phyloP scores from a whole-genome alignment of 192 early-diverging fungal species.

The Coemansia sp. region DNA sequence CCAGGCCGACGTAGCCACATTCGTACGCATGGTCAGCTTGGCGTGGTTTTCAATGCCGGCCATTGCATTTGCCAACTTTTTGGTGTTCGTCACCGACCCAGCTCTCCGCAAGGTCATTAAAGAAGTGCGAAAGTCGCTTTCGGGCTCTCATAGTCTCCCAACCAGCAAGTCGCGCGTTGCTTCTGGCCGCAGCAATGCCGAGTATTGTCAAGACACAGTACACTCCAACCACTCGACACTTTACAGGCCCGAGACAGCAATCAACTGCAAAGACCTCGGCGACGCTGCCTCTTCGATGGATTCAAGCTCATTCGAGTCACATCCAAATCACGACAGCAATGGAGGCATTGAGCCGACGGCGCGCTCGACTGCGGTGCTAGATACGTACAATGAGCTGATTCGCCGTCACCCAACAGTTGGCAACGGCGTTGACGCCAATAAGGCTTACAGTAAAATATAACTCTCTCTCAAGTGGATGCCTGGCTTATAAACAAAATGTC shows the following conservation, averaged over 20 bases:
- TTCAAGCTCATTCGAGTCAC: conserved; percentile 9
- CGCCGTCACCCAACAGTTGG: conserved; percentile 27
- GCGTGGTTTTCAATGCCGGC: conserved; percentile 22
- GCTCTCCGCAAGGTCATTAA: conserved; percentile 21
- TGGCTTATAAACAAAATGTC: background rate
- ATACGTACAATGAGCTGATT: conserved; percentile 17
- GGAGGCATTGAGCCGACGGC: background rate
- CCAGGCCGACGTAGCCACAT: conserved; percentile 11
- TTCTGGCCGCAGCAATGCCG: background rate
- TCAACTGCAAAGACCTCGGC: background rate
- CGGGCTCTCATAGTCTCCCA: background rate
- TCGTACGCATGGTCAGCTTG: conserved; percentile 9
- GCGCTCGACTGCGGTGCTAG: conserved; percentile 10
- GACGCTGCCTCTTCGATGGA: background rate
- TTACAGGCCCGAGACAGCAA: background rate
- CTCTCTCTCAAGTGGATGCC: background rate
- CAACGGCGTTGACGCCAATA: conserved; percentile 20
- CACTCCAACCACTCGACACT: background rate
- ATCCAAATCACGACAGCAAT: background rate
- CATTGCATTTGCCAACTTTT: conserved; percentile 24
- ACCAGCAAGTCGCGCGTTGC: background rate
- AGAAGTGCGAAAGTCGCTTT: conserved; percentile 18
- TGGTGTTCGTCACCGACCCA: conserved; percentile 42
- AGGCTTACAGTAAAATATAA: conserved; percentile 31
- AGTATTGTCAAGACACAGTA: background rate